Evolutionary conservation across 495 filamentous ascomycete species (phyloP), one percentile per base, ranked within the genome.

Genomic region (Podospora fimiseda): DNA sequence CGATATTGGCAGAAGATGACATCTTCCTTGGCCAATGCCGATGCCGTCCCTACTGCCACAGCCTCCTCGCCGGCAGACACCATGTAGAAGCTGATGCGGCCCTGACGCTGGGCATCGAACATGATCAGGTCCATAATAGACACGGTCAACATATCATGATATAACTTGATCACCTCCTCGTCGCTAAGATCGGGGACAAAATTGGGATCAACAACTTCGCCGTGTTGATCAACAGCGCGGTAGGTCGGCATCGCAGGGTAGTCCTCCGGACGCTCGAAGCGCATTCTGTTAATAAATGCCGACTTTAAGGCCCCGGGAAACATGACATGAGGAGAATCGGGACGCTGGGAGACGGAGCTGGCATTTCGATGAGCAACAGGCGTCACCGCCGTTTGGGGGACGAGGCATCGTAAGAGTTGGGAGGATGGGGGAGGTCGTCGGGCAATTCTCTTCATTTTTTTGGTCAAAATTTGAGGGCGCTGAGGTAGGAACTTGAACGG

Each of bases 231-330:
- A 64, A 96, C 81, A 6, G 88, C 81, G 21, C 91, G 85, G 70
- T 90, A 96, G 9, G 91, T 96, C 33, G 89, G 80, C 60, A 96
- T 83, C 7, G 88, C 82, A 14, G 84, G 76, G 60, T 73, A 71
- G 54, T 82, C 63, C 83, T 55, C 76, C 2, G 91, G 87, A 37
- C 80, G 75, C 43, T 86, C 77, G 69, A 96, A 96, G 19, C 73
- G 65, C 66, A 96, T 83, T 4, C 79, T 70, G 55, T 81, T 83
- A 3, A 87, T 95, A 68, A 99, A 97, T 51, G 88, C 87, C 70
- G 87, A 93, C 68, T 94, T 88, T 22, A 99, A 78, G 0, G 94
- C 94, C n/a, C 93, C 93, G 0, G 93, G 93, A 57, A 99, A 99
- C 33, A 84, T 83, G 39, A 98, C 89, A 58, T 72, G 71, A 30